phyloP scores from a whole-genome alignment of 805 yeast genomes.

The Alloascoidea hylecoeti region DNA sequence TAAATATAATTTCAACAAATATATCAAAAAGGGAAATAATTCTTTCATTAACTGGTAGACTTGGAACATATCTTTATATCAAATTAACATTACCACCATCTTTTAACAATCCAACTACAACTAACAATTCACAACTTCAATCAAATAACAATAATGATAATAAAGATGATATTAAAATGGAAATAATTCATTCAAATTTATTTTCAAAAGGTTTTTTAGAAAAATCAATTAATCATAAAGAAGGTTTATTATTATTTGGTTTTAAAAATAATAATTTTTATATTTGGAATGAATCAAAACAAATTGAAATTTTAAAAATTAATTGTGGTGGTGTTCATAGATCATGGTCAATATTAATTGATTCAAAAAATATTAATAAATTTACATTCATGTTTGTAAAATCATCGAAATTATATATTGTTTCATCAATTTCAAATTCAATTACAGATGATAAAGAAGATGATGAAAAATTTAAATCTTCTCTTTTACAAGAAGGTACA shows the following conservation, averaged over 20 bases:
- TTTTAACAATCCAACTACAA: neutral
- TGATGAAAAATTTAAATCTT: slow-evolving; percentile 6
- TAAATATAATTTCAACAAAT: neutral
- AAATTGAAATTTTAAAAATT: slow-evolving; percentile 53
- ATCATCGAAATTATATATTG: slow-evolving; percentile 26
- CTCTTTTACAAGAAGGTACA: slow-evolving; percentile 40
- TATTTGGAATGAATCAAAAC: slow-evolving; percentile 69
- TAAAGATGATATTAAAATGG: slow-evolving; percentile 5
- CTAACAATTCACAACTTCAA: too few species aligned
- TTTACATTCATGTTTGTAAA: slow-evolving; percentile 45
- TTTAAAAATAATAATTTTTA: slow-evolving; percentile 71
- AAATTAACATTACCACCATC: slow-evolving; percentile 5
- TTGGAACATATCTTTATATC: slow-evolving; percentile 5
- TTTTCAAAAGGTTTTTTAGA: slow-evolving; percentile 70
- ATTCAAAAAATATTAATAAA: slow-evolving; percentile 10
- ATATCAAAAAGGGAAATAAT: neutral
- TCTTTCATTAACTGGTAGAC: neutral
- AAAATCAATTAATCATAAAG: slow-evolving; percentile 30
- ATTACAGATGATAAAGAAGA: too few species aligned
- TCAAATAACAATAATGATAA: too few species aligned
- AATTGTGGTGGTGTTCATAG: slow-evolving; percentile 90
- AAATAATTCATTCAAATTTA: slow-evolving; percentile 39
- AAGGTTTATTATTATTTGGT: slow-evolving; percentile 56
- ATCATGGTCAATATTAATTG: slow-evolving; percentile 44
- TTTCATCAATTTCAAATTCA: slow-evolving; percentile 8